Conservation (phyloP, 2,329 filamentous ascomycete species). For the Hysterium pulicare region DNA sequence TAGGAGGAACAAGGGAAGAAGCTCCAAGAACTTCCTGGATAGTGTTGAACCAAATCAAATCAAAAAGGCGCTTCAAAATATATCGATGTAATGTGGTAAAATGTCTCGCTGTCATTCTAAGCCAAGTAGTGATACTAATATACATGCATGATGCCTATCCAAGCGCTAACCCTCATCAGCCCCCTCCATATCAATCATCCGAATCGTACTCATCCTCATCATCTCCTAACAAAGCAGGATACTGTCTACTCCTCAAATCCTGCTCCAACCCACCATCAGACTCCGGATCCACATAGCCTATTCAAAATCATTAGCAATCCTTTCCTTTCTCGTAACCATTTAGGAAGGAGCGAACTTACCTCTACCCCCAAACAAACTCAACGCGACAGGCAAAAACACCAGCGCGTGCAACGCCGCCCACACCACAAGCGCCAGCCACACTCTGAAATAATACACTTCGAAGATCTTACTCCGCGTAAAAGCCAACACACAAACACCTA, state of each 20-base stretch:
- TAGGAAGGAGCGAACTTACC: conserved; percentile 45
- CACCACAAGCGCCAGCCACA: conserved; percentile 88
- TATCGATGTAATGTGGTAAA: too few relatives aligned
- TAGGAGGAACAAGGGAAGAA: too few relatives aligned
- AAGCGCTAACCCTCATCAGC: too few relatives aligned
- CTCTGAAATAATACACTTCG: conserved; percentile 97
- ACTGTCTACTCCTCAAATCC: conserved; percentile 75
- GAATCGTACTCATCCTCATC: conserved; percentile 76
- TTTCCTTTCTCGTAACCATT: background rate
- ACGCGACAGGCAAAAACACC: conserved; percentile 83
- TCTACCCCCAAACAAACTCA: conserved; percentile 80
- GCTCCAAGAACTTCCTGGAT: too few relatives aligned
- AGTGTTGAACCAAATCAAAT: too few relatives aligned
- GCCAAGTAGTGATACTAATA: too few relatives aligned
- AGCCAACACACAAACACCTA: conserved; percentile 87
- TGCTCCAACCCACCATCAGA: conserved; percentile 85
- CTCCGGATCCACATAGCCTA: conserved; percentile 81
- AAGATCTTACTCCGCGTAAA: conserved; percentile 98
- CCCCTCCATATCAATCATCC: too few relatives aligned
- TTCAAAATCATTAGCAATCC: conserved; percentile 7
- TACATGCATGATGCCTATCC: too few relatives aligned
- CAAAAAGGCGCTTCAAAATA: too few relatives aligned
- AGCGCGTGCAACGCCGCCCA: conserved; percentile 87
- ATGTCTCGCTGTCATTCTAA: too few relatives aligned
- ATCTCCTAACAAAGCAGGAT: conserved; percentile 63